These are phyloP conservation scores for Entomortierella chlamydospora DNA, from an alignment of 192 early-diverging fungal species.

Conservation along the genomic window DNA sequence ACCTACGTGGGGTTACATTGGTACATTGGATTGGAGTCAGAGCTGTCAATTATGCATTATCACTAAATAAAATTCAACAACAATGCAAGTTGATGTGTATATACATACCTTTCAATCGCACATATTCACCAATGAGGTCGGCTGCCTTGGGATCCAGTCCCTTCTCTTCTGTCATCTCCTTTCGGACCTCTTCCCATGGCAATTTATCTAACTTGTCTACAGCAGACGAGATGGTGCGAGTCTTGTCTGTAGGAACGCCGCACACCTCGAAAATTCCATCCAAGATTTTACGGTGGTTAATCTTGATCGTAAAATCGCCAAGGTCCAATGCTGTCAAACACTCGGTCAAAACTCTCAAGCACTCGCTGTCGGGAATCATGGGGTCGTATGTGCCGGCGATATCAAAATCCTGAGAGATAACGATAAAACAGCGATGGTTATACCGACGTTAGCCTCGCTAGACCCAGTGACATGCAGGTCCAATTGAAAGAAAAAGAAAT, in stretches of 20 bases:
- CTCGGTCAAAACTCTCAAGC: slow-evolving; percentile 84
- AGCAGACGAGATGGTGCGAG: slow-evolving; percentile 94
- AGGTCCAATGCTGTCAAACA: slow-evolving; percentile 84
- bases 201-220: slow-evolving; percentile 99
- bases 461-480: too few species aligned
- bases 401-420: slow-evolving; percentile 85
- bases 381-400: slow-evolving; percentile 94
- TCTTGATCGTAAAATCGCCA: slow-evolving; percentile 92
- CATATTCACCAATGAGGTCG: slow-evolving; percentile 94
- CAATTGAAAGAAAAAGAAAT: background rate
- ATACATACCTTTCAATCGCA: slow-evolving; percentile 75
- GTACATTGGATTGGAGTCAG: too few species aligned
- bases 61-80: background rate
- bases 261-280: slow-evolving; percentile 98
- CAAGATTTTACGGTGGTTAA: slow-evolving; percentile 97
- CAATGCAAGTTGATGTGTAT: too few species aligned
- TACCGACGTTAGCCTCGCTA: too few species aligned
- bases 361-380: slow-evolving; percentile 98
- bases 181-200: slow-evolving; percentile 93
- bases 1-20: slow-evolving; percentile 57
- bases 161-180: slow-evolving; percentile 96
- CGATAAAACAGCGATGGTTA: too few species aligned
- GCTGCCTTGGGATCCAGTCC: slow-evolving; percentile 82
- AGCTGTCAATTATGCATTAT: too few species aligned
- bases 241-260: slow-evolving; percentile 89